Percentiles rank a stretch among this genome's conserved stretches.
Conservation (phyloP, 2,329 filamentous ascomycete species). For the Fusarium palustre region DNA sequence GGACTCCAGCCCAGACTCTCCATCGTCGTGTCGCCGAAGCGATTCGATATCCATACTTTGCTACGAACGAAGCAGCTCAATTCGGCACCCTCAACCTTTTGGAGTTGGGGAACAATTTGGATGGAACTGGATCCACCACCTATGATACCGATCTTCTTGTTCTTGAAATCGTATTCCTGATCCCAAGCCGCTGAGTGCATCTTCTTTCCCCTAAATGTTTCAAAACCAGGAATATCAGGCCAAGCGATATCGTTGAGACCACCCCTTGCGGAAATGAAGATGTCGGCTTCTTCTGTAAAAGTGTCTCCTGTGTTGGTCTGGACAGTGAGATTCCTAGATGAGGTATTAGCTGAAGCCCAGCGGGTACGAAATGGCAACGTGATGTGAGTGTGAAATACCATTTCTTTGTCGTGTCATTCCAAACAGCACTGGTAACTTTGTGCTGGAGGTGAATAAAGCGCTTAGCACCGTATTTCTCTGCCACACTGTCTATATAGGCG, state of each 20-base stretch:
- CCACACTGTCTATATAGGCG: not conserved
- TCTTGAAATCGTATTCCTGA: not conserved
- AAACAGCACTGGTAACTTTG: not conserved
- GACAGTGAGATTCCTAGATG: not conserved
- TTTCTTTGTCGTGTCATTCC: conserved; percentile 1
- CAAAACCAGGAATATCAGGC: not conserved
- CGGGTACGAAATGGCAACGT: rapidly evolving
- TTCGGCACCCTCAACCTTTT: not conserved
- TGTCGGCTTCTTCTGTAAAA: not conserved
- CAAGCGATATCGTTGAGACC: not conserved
- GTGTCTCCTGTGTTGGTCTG: rapidly evolving
- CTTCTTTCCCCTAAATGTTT: not conserved
- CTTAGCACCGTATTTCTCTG: not conserved
- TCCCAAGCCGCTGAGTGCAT: conserved; percentile 16
- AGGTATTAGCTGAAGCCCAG: not conserved
- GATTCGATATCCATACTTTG: conserved; percentile 14
- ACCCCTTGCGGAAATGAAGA: not conserved
- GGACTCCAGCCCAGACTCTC: not conserved
- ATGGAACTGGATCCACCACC: not conserved
- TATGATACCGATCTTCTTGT: not conserved
- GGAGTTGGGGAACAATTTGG: not conserved
- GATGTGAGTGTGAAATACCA: not conserved
- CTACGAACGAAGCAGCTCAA: not conserved
- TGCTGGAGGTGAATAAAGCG: not conserved
- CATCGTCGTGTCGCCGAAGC: not conserved